These are phyloP conservation scores for Cordyceps cateniannulata DNA, from an alignment of 2,329 filamentous ascomycete species.

Conservation along the genomic window DNA sequence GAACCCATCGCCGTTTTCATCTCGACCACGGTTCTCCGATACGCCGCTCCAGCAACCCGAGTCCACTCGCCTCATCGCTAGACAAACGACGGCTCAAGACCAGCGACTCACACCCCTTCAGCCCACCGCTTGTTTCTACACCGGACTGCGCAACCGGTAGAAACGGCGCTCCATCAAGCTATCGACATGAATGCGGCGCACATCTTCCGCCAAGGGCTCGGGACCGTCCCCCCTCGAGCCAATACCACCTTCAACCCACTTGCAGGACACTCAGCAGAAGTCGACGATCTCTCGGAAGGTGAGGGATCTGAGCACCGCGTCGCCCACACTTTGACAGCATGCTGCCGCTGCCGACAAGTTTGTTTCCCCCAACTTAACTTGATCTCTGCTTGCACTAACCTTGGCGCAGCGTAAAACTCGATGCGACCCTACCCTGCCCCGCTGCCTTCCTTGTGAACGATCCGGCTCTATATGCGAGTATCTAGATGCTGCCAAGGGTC, in stretches of 20 bases:
- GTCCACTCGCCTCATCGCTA: neutral
- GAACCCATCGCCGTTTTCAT: too few species aligned
- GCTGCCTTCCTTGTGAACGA: constrained; percentile 87
- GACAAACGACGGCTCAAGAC: neutral
- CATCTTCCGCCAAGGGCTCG: constrained; percentile 54
- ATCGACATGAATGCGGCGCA: constrained; percentile 50
- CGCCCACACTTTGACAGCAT: constrained; percentile 73
- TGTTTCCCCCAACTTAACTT: constrained; percentile 20
- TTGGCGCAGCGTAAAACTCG: constrained; percentile 75
- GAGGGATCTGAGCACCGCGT: constrained; percentile 55
- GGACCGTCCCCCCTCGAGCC: constrained; percentile 34
- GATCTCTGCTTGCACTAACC: neutral
- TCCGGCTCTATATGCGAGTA: constrained; percentile 92
- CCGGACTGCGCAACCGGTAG: neutral
- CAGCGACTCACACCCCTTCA: neutral
- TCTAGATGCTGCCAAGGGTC: constrained; percentile 81
- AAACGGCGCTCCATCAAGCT: neutral
- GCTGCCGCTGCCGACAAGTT: constrained; percentile 74
- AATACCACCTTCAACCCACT: constrained; percentile 26
- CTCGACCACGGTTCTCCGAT: neutral
- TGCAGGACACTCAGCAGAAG: constrained; percentile 24
- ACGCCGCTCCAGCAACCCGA: neutral
- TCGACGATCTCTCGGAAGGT: constrained; percentile 39
- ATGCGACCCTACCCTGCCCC: constrained; percentile 88
- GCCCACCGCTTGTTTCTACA: neutral